Evolutionary conservation across 768 basidiomycete genomes (phyloP).

Genomic region (Psilocybe subaeruginosa): DNA sequence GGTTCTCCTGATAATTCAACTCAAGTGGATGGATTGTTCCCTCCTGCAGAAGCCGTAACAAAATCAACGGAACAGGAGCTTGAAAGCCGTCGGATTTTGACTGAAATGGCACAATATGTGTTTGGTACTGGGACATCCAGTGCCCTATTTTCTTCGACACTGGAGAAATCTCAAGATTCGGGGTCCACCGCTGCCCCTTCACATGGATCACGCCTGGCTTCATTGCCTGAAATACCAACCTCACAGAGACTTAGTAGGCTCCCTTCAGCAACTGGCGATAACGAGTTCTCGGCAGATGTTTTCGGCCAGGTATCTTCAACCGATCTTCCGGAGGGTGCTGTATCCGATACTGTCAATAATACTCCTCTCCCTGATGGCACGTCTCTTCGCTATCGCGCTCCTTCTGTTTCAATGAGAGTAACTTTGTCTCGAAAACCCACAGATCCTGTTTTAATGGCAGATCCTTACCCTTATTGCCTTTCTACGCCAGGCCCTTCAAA

Average conservation of each 20-base stretch:
- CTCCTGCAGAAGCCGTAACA: constrained; percentile 26
- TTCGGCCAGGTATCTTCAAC: neutral
- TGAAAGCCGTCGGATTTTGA: neutral
- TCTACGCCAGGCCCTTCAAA: constrained; percentile 39
- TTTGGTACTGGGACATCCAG: neutral
- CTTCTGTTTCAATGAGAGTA: constrained; percentile 7
- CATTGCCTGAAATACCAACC: neutral
- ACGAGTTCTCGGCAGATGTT: neutral
- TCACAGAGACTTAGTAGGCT: neutral
- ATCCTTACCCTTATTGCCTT: constrained; percentile 52
- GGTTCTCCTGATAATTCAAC: neutral
- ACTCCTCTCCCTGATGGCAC: neutral
- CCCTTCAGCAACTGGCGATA: neutral
- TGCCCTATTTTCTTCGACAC: no score
- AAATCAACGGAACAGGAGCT: neutral
- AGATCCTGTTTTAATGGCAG: constrained; percentile 36
- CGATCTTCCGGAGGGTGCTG: neutral
- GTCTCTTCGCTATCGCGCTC: constrained; percentile 3
- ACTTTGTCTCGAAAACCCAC: constrained; percentile 25
- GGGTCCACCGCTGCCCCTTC: neutral
- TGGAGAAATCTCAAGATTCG: neutral
- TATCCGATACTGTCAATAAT: neutral
- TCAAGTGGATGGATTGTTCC: constrained; percentile 38
- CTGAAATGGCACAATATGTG: constrained; percentile 8
- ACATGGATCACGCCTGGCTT: neutral